Evolutionary conservation across 768 basidiomycete species (phyloP).

Genomic region (Phaeotremella fagi): DNA sequence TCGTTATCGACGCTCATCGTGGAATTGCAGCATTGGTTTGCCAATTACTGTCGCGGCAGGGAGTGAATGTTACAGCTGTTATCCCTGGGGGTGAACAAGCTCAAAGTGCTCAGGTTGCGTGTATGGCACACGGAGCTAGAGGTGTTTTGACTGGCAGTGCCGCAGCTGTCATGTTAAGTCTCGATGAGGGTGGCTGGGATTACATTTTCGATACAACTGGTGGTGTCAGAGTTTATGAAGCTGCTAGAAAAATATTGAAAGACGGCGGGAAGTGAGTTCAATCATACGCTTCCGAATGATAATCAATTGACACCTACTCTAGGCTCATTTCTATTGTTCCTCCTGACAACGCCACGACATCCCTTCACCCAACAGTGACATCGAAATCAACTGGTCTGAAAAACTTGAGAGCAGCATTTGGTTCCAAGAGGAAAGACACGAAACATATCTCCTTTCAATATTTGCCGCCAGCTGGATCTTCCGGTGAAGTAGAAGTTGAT

Average conservation of each 20-base stretch:
- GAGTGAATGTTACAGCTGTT: conserved; percentile 73
- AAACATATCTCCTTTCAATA: conserved; percentile 37
- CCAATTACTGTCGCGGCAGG: conserved; percentile 66
- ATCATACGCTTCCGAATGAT: conserved; percentile 8
- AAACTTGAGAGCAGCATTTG: conserved; percentile 40
- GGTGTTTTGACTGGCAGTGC: conserved; percentile 63
- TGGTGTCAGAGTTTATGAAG: conserved; percentile 73
- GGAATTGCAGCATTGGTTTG: conserved; percentile 68
- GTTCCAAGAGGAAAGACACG: conserved; percentile 31
- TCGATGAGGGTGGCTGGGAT: conserved; percentile 58
- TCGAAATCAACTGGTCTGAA: conserved; percentile 26
- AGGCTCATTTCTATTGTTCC: conserved; percentile 71
- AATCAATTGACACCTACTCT: background rate
- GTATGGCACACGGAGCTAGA: conserved; percentile 67
- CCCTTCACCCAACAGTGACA: conserved; percentile 10
- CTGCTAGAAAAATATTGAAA: conserved; percentile 60
- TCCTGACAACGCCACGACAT: conserved; percentile 20
- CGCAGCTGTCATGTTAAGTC: conserved; percentile 57
- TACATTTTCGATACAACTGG: conserved; percentile 79
- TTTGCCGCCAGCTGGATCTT: conserved; percentile 28
- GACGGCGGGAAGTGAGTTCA: conserved; percentile 48
- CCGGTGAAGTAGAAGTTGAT: conserved; percentile 44
- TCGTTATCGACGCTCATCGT: conserved; percentile 57
- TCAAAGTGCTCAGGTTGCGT: conserved; percentile 52
- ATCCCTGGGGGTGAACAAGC: conserved; percentile 51